Percentiles rank a stretch among this genome's conserved stretches.
phyloP scores from a whole-genome alignment of 2,329 filamentous ascomycete genomes.

The Aspergillus sp. region DNA sequence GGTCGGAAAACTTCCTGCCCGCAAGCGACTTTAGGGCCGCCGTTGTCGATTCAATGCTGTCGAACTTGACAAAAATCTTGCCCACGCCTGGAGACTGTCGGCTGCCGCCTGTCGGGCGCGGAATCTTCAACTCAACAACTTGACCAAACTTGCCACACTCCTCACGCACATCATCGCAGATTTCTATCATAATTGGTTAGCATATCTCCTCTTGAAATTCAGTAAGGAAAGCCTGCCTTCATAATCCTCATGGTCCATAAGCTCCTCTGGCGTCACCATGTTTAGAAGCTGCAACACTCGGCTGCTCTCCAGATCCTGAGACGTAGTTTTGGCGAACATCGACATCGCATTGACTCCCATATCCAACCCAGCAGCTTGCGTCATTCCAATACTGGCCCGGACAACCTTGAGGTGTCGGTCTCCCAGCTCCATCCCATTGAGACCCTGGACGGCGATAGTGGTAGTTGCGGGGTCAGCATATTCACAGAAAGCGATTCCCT shows the following conservation, averaged over 20 bases:
- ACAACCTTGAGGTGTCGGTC: conserved; percentile 81
- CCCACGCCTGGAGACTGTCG: conserved; percentile 86
- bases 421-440: conserved; percentile 91
- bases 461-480: conserved; percentile 76
- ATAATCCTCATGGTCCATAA: conserved; percentile 92
- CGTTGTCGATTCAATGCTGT: conserved; percentile 71
- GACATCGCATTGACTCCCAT: conserved; percentile 98
- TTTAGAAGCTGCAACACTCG: conserved; percentile 91
- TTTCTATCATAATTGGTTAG: conserved; percentile 63
- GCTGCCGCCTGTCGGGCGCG: conserved; percentile 78
- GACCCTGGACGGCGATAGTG: conserved; percentile 80
- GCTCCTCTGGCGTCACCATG: conserved; percentile 96
- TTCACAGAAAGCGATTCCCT: conserved; percentile 97
- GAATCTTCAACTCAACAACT: conserved; percentile 87
- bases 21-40: conserved; percentile 88
- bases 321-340: conserved; percentile 88
- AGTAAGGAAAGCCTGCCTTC: conserved; percentile 64
- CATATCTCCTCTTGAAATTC: not conserved
- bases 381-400: conserved; percentile 88
- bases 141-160: conserved; percentile 90
- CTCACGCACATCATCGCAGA: conserved; percentile 88
- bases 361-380: conserved; percentile 88
- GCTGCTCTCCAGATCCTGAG: conserved; percentile 73
- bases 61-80: conserved; percentile 97
- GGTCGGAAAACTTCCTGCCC: conserved; percentile 91